Base-by-base conservation (phyloP, 2,329 filamentous ascomycete species). In the Monilinia polystroma region DNA sequence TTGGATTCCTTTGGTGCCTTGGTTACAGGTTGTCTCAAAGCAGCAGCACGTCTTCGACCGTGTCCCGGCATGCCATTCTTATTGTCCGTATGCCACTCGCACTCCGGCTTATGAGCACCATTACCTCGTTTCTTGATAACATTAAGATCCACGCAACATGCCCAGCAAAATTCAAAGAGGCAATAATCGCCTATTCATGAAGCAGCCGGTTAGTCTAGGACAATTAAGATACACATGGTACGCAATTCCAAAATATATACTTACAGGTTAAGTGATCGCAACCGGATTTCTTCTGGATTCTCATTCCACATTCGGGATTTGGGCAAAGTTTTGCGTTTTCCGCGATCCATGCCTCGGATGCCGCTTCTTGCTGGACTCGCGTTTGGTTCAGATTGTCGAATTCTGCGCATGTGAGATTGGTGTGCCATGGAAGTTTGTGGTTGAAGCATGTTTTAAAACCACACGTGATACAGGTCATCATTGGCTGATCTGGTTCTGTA, bases 381-480 rank as follows among this genome's bases (percentile, higher is more conserved):
- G 4, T 26, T 29, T 23, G 53, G 20, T 58, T 64, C 1, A 8
- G 6, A 5, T 26, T 4, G 12, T 57, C 63, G 4, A 64, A 64
- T 49, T 58, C 52, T 12, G 29, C 20, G 16, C 63, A 64, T 35
- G 63, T 38, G 2, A 64, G 29, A 51, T 49, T n/a, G 23, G 49
- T 29, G 32, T 64, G 63, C 53, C 52, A 58, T 58, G 63, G 63
- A 6, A 64, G 43, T 26, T 64, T 58, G 43, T 64, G 53, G 14
- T 8, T 41, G 11, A 41, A 51, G 43, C 53, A 64, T 47, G 63
- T 64, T 20, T 57, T 57, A 16, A 64, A 64, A 10, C 16, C 16
- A 47, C 53, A 64, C 16, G 41, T 26, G 20, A 26, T 26, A 18
- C 52, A 64, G 51, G 10, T 58, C 52, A 64, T 64, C 53, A 58